These are phyloP conservation scores for Aureobasidium lini DNA, from an alignment of 2,329 filamentous ascomycete genomes.

Conservation along the genomic window DNA sequence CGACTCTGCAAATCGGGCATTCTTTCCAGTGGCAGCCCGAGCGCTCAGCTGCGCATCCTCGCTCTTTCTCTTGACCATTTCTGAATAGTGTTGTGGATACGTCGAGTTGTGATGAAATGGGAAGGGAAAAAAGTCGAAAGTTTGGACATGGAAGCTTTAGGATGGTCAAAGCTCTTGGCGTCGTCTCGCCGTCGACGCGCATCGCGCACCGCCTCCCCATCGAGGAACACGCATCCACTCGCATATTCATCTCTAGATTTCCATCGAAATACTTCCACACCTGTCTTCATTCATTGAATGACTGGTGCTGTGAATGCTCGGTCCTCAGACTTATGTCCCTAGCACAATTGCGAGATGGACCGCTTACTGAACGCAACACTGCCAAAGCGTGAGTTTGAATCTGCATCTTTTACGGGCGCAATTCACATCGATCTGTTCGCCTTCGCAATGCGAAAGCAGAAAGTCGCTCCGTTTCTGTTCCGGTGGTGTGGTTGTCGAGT, in stretches of 20 bases:
- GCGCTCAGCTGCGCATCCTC: conserved; percentile 12
- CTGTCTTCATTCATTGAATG: conserved; percentile 27
- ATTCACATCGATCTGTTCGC: conserved; percentile 23
- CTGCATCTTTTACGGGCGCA: conserved; percentile 24
- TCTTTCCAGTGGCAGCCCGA: conserved; percentile 4
- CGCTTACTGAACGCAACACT: conserved; percentile 33
- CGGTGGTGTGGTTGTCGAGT: conserved; percentile 31
- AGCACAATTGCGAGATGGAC: conserved; percentile 36
- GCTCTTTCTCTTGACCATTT: conserved; percentile 21
- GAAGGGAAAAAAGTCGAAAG: conserved; percentile 2
- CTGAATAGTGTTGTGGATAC: not conserved
- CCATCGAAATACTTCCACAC: conserved; percentile 4
- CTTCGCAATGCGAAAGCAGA: conserved; percentile 30
- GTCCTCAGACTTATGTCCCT: conserved; percentile 41
- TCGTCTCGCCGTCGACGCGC: not conserved
- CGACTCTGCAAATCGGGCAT: conserved; percentile 7
- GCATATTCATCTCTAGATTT: conserved; percentile 5
- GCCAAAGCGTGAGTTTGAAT: conserved; percentile 36
- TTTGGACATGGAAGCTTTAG: not conserved
- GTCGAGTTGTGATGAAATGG: not conserved
- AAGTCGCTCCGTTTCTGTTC: conserved; percentile 34
- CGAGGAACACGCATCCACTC: conserved; percentile 3
- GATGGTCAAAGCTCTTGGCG: not conserved
- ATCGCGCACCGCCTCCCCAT: not conserved
- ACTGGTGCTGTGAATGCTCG: conserved; percentile 40